phyloP scores from a whole-genome alignment of 345 rosid species.

The Arabidopsis arenosa region DNA sequence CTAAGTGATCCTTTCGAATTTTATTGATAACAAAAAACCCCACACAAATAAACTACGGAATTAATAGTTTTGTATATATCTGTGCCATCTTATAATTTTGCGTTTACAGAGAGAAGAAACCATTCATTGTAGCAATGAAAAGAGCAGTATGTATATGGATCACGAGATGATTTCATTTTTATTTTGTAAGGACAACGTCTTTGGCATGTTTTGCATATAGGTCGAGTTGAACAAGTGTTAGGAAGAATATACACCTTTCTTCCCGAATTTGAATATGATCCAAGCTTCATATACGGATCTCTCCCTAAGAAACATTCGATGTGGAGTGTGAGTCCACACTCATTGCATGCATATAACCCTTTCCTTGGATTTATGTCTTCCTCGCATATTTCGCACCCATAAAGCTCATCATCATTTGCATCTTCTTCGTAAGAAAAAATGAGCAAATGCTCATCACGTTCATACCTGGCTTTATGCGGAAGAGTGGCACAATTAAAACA shows the following conservation, averaged over 20 bases:
- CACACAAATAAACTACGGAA: too few relatives aligned
- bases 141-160: too few relatives aligned
- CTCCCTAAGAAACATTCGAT: constrained; percentile 1
- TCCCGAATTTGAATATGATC: neutral
- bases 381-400: constrained; percentile 11
- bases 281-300: constrained; percentile 9
- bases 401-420: neutral
- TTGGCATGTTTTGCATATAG: constrained; percentile 17
- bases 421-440: neutral
- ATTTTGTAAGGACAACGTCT: neutral
- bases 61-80: too few relatives aligned
- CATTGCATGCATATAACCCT: constrained; percentile 16
- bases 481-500: constrained; percentile 31
- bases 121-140: too few relatives aligned
- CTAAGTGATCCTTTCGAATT: too few relatives aligned
- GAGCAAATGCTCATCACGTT: constrained; percentile 19
- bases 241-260: neutral
- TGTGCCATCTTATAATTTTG: too few relatives aligned
- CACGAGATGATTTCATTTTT: neutral
- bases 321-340: constrained; percentile 14
- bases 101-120: too few relatives aligned
- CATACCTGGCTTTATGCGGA: neutral
- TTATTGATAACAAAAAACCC: too few relatives aligned
- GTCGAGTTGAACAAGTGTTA: constrained; percentile 2
- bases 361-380: neutral